Conservation (phyloP, 2,329 filamentous ascomycete genomes). For the Sarocladium oryzae region DNA sequence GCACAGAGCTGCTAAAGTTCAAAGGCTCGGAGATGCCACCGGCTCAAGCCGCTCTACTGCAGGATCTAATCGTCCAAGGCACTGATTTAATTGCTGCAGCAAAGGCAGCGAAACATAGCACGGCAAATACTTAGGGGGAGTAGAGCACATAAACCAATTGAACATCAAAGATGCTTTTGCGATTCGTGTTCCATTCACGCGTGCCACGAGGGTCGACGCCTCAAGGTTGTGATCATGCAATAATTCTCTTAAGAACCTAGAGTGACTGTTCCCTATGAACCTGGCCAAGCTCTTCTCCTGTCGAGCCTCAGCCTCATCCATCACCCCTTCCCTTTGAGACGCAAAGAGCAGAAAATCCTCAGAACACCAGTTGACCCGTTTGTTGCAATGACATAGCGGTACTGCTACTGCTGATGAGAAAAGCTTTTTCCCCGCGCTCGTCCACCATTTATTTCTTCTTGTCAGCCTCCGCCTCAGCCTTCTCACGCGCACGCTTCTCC, state of each 20-base stretch:
- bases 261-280: constrained; percentile 19
- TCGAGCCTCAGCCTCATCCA: background rate
- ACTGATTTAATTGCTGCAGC: constrained; percentile 34
- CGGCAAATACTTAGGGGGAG: background rate
- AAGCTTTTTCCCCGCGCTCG: constrained; percentile 8
- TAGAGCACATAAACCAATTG: background rate
- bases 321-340: constrained; percentile 20
- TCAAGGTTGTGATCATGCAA: constrained; percentile 33
- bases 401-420: constrained; percentile 9
- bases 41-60: constrained; percentile 34
- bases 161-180: constrained; percentile 6
- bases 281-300: constrained; percentile 12
- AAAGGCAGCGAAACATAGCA: constrained; percentile 9
- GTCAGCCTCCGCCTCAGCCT: constrained; percentile 73
- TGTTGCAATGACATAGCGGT: constrained; percentile 10
- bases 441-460: constrained; percentile 76
- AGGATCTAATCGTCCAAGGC: constrained; percentile 43
- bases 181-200: constrained; percentile 5
- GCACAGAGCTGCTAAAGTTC: constrained; percentile 46
- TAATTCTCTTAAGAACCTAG: constrained; percentile 35
- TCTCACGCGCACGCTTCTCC: constrained; percentile 90
- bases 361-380: constrained; percentile 28
- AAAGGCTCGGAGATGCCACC: constrained; percentile 33
- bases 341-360: constrained; percentile 34
- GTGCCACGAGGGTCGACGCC: background rate